Base-by-base conservation (phyloP, 805 yeast genomes). In the Pichia eremophila region DNA sequence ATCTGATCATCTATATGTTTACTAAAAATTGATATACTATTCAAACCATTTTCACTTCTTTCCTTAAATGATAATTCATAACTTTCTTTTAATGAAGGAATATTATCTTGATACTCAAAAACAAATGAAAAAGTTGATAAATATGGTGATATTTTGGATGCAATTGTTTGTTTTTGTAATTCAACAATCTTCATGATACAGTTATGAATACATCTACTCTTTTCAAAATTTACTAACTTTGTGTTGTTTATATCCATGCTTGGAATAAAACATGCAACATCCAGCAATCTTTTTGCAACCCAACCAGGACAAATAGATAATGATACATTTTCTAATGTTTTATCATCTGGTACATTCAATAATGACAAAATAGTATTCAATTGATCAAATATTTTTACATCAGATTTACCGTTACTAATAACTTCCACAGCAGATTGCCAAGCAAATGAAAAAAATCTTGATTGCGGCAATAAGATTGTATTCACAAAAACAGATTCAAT, bases 241-340 rank as follows among this genome's bases (percentile, higher is more conserved):
- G 83, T 73, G 57, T 81, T 77, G 50, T 75, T 80, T 38, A 78
- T 73, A 45, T 83, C 77, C 78, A 80, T 85, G 57, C 84, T 85
- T 18, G 96, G 95, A 45, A 88, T 81, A 58, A 76, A 81, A 52
- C 84, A 80, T 1, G 83, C 79, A 50, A 82, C 78, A 58, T 86
- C 95, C 46, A 89, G 61, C 52, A 91, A 67, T 51, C 95, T 79
- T 56, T 85, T 91, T 25, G 84, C 70, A 44, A 88, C 71, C 98
- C 98, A 91, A 11, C 97, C 97, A 50, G 88, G 78, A 58, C 96
- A 90, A 2, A 95, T 93, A 7, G 88, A 77, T 44, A 86, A 66
- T 15, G 39, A 7, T 0, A 0, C 22, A 81, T 73, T 46, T 72
- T 51, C 9, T 34, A 31, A 2, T 39, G 5, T 9, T 41, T 34